Evolutionary conservation across 495 filamentous ascomycete species (phyloP), one percentile per base, ranked within the genome.

Genomic region (Aspergillus nidulans): DNA sequence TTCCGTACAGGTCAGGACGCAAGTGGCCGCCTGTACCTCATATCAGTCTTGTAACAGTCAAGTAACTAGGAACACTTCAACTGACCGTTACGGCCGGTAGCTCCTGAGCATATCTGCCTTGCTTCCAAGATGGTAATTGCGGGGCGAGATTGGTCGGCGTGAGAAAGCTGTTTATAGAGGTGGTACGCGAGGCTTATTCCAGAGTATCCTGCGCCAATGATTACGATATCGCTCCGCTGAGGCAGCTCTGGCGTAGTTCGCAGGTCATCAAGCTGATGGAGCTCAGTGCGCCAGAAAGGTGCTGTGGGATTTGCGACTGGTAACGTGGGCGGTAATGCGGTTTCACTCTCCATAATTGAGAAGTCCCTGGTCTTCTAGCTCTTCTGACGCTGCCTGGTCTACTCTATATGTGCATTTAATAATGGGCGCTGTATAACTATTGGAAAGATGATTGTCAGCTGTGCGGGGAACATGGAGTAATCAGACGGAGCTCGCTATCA

Each of bases 201-300:
- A 3, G 83, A 82, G 53, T 88, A 89, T 6, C 87, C 88, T 50
- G 81, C 84, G 8, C 88, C 87, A 34, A 90, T 81, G 23, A 90
- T 83, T n/a, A 89, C 70, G 7, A 80, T 78, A 42, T 88, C 83
- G 28, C 74, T 79, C 7, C 69, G 63, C 0, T 52, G 24, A 16
- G 80, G 85, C 12, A 86, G 73, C 5, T 69, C 64, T n/a, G 63
- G 52, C 6, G 70, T 70, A 26, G 71, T 77, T 44, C 78, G 78
- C 49, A 79, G 60, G 49, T 79, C 74, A 46, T 85, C 76, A n/a
- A 89, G 68, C 12, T 70, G 62, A 45, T 83, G 75, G 8, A 76
- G 78, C 13, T 68, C 52, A 4, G 63, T 67, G 67, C 89, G 85
- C 88, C 88, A 91, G 72, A 86, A 90, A 39, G 83, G 81, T 19